Conservation (phyloP, 345 rosid genomes). For the Acer negundo region DNA sequence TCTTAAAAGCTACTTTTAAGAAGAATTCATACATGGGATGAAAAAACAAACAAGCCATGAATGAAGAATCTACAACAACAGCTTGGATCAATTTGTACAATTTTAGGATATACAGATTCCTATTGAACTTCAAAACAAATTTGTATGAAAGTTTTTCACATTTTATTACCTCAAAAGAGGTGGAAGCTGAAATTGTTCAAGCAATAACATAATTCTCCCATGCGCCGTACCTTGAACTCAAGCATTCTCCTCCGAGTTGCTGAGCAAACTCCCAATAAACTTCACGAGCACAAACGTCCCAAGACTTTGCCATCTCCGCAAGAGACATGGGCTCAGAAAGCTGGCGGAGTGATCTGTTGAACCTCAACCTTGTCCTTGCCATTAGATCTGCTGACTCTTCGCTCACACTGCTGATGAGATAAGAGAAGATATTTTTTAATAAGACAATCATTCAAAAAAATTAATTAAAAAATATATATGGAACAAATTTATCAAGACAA, state of each 20-base stretch:
- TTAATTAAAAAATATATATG: no score
- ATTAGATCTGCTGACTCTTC: slow-evolving; percentile 5
- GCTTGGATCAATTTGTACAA: no score
- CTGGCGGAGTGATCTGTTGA: slow-evolving; percentile 9
- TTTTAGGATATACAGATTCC: no score
- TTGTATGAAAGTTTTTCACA: no score
- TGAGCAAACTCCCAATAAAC: slow-evolving; percentile 13
- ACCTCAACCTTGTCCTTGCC: slow-evolving; percentile 6
- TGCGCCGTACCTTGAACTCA: slow-evolving; percentile 25
- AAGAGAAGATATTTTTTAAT: neutral
- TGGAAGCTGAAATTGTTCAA: neutral
- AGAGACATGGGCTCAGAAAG: slow-evolving; percentile 21
- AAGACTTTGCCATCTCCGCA: slow-evolving; percentile 15
- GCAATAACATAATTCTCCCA: slow-evolving; percentile 17
- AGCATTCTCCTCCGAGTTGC: slow-evolving; percentile 11
- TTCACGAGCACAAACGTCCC: slow-evolving; percentile 16
- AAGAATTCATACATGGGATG: no score
- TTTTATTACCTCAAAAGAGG: no score
- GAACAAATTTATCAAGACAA: no score
- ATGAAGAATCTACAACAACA: no score
- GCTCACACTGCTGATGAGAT: neutral
- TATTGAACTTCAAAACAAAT: no score
- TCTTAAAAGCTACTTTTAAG: no score
- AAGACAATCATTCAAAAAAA: neutral
- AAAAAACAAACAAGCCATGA: no score